phyloP scores from a whole-genome alignment of 1,284 basidiomycete species.

The Mycosarcoma maydis region DNA sequence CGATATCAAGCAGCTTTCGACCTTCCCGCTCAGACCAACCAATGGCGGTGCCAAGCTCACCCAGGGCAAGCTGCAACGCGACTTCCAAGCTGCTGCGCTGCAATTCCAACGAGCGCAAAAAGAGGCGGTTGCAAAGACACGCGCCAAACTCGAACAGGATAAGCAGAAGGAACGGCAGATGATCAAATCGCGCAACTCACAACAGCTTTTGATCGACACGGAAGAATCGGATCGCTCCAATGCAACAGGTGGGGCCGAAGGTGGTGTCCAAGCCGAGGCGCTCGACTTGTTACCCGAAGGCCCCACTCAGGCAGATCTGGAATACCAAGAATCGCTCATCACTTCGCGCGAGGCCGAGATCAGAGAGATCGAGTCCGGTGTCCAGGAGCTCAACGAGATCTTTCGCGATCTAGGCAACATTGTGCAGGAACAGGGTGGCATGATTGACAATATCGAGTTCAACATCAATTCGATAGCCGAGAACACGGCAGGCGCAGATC shows the following conservation, averaged over 20 bases:
- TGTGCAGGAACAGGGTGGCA: conserved; percentile 90
- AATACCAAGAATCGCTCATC: conserved; percentile 94
- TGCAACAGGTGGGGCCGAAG: background rate
- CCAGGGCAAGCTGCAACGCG: conserved; percentile 89
- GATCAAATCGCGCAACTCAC: conserved; percentile 68
- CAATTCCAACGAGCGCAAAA: conserved; percentile 92
- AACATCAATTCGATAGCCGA: conserved; percentile 88
- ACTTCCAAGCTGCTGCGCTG: conserved; percentile 86
- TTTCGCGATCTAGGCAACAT: conserved; percentile 95
- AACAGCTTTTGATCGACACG: conserved; percentile 51
- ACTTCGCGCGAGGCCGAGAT: conserved; percentile 95
- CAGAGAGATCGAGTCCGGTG: conserved; percentile 94
- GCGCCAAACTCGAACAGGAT: conserved; percentile 81
- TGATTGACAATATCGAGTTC: conserved; percentile 96
- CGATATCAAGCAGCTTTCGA: conserved; percentile 79
- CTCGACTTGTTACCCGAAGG: conserved; percentile 28
- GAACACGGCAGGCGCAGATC: conserved; percentile 84
- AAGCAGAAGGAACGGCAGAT: conserved; percentile 79
- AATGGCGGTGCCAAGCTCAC: conserved; percentile 62
- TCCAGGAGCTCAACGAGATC: conserved; percentile 95
- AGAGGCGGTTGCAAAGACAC: conserved; percentile 83
- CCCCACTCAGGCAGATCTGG: conserved; percentile 81
- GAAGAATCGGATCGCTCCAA: conserved; percentile 14
- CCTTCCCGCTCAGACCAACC: conserved; percentile 13
- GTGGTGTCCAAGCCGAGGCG: conserved; percentile 14